Evolutionary conservation across 139 green algal species (phyloP).

Genomic region (Haematococcus sp.): DNA sequence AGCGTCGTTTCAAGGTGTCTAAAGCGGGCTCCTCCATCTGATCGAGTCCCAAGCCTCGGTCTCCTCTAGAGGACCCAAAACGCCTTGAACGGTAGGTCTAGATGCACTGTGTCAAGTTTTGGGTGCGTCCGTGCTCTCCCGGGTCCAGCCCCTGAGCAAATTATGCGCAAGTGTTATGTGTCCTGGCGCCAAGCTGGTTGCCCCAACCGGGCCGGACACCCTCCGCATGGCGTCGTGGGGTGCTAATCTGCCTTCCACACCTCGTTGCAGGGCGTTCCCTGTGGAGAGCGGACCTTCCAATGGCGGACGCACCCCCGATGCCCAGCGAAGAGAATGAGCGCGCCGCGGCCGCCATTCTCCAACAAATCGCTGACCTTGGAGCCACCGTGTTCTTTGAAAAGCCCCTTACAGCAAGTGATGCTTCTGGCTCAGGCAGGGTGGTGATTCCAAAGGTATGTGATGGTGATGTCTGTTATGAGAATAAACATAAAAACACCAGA

Average conservation of each 20-base stretch:
- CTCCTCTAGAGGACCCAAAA: too few species aligned
- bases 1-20: too few species aligned
- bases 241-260: neutral
- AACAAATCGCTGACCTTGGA: slow-evolving; percentile 37
- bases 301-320: too few species aligned
- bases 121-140: too few species aligned
- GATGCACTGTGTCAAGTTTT: too few species aligned
- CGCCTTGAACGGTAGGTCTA: too few species aligned
- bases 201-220: neutral
- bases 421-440: slow-evolving; percentile 52
- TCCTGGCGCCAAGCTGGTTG: too few species aligned
- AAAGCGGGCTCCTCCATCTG: too few species aligned
- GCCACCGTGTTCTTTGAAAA: slow-evolving; percentile 68
- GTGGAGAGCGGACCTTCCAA: neutral
- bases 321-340: slow-evolving; percentile 17
- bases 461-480: neutral
- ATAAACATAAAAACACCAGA: too few species aligned
- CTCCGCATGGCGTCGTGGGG: neutral
- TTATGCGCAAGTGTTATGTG: too few species aligned
- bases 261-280: neutral
- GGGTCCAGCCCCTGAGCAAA: too few species aligned
- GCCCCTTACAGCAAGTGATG: slow-evolving; percentile 57
- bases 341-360: slow-evolving; percentile 19
- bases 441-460: slow-evolving; percentile 65
- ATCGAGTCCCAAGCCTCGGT: too few species aligned